Base-by-base conservation (phyloP, 345 rosid genomes). In the Hirschfeldia incana region DNA sequence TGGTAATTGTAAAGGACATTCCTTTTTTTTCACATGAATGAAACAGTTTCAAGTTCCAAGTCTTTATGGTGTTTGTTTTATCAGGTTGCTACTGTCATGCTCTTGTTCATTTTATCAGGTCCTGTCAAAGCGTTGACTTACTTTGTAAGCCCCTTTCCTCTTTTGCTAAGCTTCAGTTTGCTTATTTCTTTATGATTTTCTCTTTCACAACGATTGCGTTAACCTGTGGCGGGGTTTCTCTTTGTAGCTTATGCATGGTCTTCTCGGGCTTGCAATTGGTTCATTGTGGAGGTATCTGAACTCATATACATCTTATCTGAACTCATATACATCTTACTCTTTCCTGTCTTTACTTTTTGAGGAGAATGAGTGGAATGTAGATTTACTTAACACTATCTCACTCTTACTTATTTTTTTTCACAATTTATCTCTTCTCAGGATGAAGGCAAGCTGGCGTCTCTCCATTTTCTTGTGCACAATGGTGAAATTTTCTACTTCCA, bases 61-160 rank as follows among this genome's bases (percentile, higher is more conserved):
- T 57, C 55, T 49, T 46, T 75, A 29, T 70, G 58, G 8, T 79
- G 58, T 82, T 16, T 73, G 80, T 70, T 28, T 27, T 72, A 36
- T 72, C 84, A 92, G 98, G 97, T 94, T 65, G 97, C 98, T 5
- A 92, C 98, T 1, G 89, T 93, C 28, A 83, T 91, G 88, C 84
- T 94, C 10, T 82, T 94, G 80, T 87, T 94, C 77, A 95, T 94
- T 33, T 81, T 94, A 82, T 91, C 95, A 39, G 98, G 98, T 83
- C 97, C 97, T 0, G 89, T 91, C 62, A 94, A 94, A 80, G 95
- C 98, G 17, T 81, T 94, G 73, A 87, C 89, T 60, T 92, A 88
- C 85, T 76, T 92, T 91, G 98, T 94, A 81, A 91, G 96, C 64
- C 63, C 3, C 4, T 58, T 29, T 61, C 63, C 3, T 33, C 32